These are phyloP conservation scores for Ascocoryne sarcoides DNA, from an alignment of 2,329 filamentous ascomycete species.

Conservation along the genomic window DNA sequence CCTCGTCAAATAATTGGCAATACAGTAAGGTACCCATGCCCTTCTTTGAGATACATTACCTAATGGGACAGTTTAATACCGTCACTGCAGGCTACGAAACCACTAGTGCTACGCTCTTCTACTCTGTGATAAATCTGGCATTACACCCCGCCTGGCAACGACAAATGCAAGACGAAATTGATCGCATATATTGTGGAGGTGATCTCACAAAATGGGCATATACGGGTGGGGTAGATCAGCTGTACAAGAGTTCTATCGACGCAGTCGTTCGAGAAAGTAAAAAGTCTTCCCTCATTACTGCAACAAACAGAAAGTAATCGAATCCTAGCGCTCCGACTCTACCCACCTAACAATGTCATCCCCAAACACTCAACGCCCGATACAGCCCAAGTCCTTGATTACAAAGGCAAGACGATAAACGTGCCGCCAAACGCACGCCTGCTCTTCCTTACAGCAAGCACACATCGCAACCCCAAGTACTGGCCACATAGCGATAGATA, in stretches of 20 bases:
- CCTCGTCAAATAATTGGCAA: constrained; percentile 7
- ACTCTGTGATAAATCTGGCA: constrained; percentile 4
- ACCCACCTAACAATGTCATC: constrained; percentile 6
- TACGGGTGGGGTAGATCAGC: not conserved
- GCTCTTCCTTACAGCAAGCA: constrained; percentile 1
- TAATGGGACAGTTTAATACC: constrained; percentile 4
- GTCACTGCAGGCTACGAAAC: constrained; percentile 7
- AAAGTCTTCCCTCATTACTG: not conserved
- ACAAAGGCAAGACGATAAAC: not conserved
- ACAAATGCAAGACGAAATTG: constrained; percentile 5
- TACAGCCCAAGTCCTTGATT: not conserved
- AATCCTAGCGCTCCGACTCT: constrained; percentile 4
- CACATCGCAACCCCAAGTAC: constrained; percentile 6
- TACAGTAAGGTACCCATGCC: constrained; percentile 1
- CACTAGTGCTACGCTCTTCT: constrained; percentile 4
- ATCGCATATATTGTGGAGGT: constrained; percentile 1
- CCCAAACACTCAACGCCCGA: constrained; percentile 3
- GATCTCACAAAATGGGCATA: constrained; percentile 4
- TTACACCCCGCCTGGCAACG: constrained; percentile 4
- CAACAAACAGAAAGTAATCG: not conserved
- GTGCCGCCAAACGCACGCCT: constrained; percentile 2
- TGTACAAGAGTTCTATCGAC: constrained; percentile 3
- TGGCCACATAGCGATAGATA: constrained; percentile 28
- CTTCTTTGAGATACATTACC: no score
- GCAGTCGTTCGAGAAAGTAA: constrained; percentile 6